Evolutionary conservation across 768 basidiomycete genomes (phyloP), one percentile per base, ranked within the genome.

Genomic region (Pulveroboletus sp.): DNA sequence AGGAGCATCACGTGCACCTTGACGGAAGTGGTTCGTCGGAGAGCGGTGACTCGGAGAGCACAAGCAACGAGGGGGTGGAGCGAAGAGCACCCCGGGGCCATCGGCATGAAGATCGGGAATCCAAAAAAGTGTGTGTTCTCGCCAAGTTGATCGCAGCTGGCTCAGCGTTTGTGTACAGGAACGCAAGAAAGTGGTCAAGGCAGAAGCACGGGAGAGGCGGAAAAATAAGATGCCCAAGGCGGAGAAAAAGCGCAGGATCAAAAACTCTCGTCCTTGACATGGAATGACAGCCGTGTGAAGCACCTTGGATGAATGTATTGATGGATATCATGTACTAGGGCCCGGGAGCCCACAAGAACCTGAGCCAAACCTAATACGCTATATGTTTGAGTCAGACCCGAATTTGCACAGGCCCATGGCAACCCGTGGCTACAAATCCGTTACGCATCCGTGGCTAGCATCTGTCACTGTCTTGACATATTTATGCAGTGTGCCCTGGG

Each of bases 171-270:
- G 47, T 47, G 44, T 49, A 16, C 57, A 95, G 94, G 93, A 94
- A 67, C 82, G 94, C 20, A 97, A 98, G 71, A 90, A 90, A 64
- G 83, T 84, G 5, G 81, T 78, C 23, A 97, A 97, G 66, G 85
- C 84, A 47, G 90, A 90, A 66, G 84, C 88, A 33, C 78, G 85
- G 60, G 94, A 97, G 72, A 88, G 80, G 66, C 78, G 95, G 52
- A 91, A 93, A 68, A 76, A 80, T 58, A 98, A 98, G 73, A 92
- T 97, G 77, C 90, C 94, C 39, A 98, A 98, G 65, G 83, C 87
- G 35, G 92, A 95, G 70, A 98, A 97, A 75, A 91, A 91, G 72
- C 79, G 82, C 35, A 80, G 79, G 54, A 77, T 97, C 58, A 97
- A 91, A 60, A 56, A 63, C 64, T 39, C 69, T 59, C 49, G 54